Evolutionary conservation across 805 yeast species (phyloP), one percentile per base, ranked within the genome.

Genomic region (Ogataea polymorpha): DNA sequence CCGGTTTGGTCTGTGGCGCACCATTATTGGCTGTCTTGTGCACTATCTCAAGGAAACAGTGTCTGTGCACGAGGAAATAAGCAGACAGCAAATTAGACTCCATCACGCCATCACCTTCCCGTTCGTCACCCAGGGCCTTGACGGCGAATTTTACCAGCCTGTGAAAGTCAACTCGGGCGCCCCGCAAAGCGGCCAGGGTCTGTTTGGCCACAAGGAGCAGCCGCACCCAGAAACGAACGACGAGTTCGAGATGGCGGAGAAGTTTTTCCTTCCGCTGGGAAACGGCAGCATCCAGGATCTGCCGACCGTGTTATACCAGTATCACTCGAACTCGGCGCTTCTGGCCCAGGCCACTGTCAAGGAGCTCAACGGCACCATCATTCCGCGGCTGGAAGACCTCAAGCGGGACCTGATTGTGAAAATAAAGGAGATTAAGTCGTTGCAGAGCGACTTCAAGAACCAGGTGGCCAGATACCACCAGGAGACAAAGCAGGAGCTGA

Each of bases 1-100:
- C 21, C 71, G 98, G 48, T 90, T 91, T 61, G 74, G 80, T 36
- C 83, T 95, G 2, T 91, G 97, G 96, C 71, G 96, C 44, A 73
- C 76, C 29, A 78, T 90, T 41, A 80, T 89, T 42, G 79, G 80
- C 46, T 82, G 91, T 25, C 65, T 91, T 41, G 72, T 86, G 15
- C 77, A 74, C 34, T 91, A 91, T 57, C 70, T 91, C 48, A 77
- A 75, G 46, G 96, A 89, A 55, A 81, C 80, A 28, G 88, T 87
- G 8, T 75, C 85, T 11, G 90, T 86, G 42, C 93, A 89, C 59
- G 96, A 90, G 61, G 96, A 90, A 58, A 75, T 87, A 13, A 80
- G 86, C 25, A 77, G 96, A 44, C 95, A 87, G 55, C 93, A 87
- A 51, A 65, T 82, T 37, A 69, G 96, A 37, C 71, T 89, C 32